Base-by-base conservation (phyloP, 2,329 filamentous ascomycete species). In the Cryoendolithus antarcticus region DNA sequence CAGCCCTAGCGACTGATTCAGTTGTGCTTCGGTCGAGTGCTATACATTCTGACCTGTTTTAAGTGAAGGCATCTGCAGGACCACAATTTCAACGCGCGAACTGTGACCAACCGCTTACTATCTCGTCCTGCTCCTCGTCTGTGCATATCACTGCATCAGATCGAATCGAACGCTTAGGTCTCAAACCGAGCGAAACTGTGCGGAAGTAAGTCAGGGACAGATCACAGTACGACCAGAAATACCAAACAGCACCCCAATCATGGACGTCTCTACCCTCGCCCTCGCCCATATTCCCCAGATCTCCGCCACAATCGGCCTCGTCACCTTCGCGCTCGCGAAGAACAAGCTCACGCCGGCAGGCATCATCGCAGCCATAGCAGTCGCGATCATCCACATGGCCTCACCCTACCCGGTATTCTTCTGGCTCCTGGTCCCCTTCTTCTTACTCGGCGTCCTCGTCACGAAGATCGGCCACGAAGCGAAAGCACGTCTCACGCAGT, bases 341-440 rank as follows among this genome's bases (percentile, higher is more conserved):
- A 52, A 55, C 29, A 61, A 61, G 36, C 72, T 98, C 30, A 96
- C 89, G 1, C 75, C 80, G 0, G 64, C 70, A 5, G 89, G 88
- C 44, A 75, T 94, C 50, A 50, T 80, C 29, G 73, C 75, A 9
- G 89, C 89, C 3, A 67, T 70, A 4, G 52, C 81, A 33, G 93
- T 88, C 3, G 88, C 86, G 3, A 60, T 73, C 34, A 75, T 82
- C 8, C 91, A 98, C 60, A 86, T 86, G 10, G 64, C 88, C 11
- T 88, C 96, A 61, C 89, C 89, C 3, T 95, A 86, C 80, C 83
- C 83, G 44, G 67, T 88, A n/a, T 88, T 86, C n/a, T 93, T 95
- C 63, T 74, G 74, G 21, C 70, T 95, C 8, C 70, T 96, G 2
- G 73, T 74, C 36, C 74, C 86, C 30, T 96, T 96, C 66, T 96